Evolutionary conservation across 148 eudicot species (phyloP), one percentile per base, ranked within the genome.

Genomic region (Rhododendron simsii): DNA sequence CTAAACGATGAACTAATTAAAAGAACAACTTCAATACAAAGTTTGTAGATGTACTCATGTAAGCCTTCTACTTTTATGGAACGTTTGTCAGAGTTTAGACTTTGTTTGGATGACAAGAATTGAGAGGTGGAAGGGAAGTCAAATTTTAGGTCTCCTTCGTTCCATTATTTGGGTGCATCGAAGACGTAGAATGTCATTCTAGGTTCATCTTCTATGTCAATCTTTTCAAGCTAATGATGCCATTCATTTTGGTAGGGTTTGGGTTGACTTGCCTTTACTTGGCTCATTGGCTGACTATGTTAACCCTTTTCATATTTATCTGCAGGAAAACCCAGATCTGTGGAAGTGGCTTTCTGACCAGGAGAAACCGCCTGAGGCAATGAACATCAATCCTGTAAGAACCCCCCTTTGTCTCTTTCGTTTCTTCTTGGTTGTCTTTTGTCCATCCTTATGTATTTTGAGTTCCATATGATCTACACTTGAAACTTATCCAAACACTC

Each of bases 271-370:
- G 35, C 76, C 76, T 71, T 71, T 13, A 33, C 23, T 74, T 74
- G 41, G 78, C 45, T 5, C 11, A 39, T 74, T 74, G 41, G 78
- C 45, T 5, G 45, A 39, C 6, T 76, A 3, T 10, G 11, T 39
- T 76, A 8, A 8, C 11, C 8, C 4, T 23, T 63, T 77, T 33
- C 44, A 21, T 83, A 33, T 78, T 47, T 41, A 20, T 78, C 39
- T 88, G 88, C 91, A 97, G 99, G 99, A 97, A 87, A 97, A 95
- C 87, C 99, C 99, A 13, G 96, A 94, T 89, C 87, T 97, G 75
- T 97, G 99, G 99, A 94, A 90, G 90, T 97, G 99, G 99, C 87
- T 97, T 78, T 92, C 90, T 80, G 92, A 93, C 57, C 98, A 97
- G 85, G 99, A 95, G 87, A 89, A 90, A 81, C 94, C 98, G 74